Conservation (phyloP, 208 protist genomes). For the Acanthamoeba triangularis region DNA sequence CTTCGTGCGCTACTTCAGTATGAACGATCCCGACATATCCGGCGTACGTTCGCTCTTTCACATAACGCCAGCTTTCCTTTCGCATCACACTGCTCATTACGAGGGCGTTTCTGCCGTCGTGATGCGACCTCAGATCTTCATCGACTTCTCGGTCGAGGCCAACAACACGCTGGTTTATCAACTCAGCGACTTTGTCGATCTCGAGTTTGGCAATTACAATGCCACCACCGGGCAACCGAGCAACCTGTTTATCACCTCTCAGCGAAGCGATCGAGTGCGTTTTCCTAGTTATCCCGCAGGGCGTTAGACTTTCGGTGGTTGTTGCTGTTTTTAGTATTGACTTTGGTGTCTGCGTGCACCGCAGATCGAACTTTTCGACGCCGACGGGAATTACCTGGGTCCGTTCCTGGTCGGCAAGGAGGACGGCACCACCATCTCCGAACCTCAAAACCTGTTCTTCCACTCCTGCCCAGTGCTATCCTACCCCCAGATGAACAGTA, state of each 20-base stretch:
- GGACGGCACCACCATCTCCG: constrained; percentile 31
- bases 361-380: neutral
- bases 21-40: neutral
- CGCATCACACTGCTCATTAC: neutral
- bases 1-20: neutral
- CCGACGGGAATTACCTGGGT: neutral
- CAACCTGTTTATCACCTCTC: constrained; percentile 10
- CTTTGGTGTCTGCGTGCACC: no score
- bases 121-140: neutral
- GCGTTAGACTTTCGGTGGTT: no score
- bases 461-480: neutral
- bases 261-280: constrained; percentile 11
- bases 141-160: neutral
- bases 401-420: neutral
- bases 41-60: neutral
- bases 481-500: neutral
- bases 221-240: neutral
- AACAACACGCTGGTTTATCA: constrained; percentile 18
- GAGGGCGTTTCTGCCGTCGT: neutral
- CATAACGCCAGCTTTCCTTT: neutral
- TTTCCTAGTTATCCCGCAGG: neutral
- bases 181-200: constrained; percentile 21
- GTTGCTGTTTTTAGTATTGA: neutral
- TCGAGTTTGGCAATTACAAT: constrained; percentile 24
- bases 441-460: constrained; percentile 49